Conservation (phyloP, 2,329 filamentous ascomycete species). For the Fusarium annulatum region DNA sequence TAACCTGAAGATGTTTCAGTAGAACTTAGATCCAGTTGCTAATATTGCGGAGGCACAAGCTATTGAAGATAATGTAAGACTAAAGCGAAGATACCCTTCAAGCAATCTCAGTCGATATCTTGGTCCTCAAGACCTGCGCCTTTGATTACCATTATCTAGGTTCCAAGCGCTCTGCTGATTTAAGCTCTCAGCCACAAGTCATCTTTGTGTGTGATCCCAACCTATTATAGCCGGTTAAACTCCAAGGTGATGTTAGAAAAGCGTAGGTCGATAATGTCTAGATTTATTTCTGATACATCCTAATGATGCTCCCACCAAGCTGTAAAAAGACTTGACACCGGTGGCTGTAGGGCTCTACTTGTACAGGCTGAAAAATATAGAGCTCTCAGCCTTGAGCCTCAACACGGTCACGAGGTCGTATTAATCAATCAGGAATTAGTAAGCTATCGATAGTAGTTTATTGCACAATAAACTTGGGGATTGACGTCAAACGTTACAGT, state of each 20-base stretch:
- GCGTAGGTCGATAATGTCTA: too few relatives aligned
- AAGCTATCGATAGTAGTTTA: rapidly evolving
- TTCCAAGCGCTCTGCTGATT: too few relatives aligned
- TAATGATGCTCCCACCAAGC: rapidly evolving
- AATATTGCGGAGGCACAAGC: neutral
- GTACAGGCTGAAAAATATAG: too few relatives aligned
- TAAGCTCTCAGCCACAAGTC: too few relatives aligned
- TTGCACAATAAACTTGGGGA: conserved; percentile 4
- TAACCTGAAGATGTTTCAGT: neutral
- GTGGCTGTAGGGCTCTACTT: rapidly evolving
- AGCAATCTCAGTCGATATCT: rapidly evolving
- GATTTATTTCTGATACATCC: too few relatives aligned
- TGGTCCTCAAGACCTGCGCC: neutral
- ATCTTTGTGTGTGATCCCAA: neutral
- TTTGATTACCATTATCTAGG: rapidly evolving
- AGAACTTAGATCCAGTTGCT: rapidly evolving
- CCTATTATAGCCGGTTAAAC: too few relatives aligned
- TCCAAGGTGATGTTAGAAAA: too few relatives aligned
- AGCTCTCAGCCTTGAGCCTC: rapidly evolving
- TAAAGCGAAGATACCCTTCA: neutral
- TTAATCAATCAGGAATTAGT: neutral
- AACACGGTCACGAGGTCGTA: rapidly evolving
- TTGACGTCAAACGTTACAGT: conserved; percentile 15
- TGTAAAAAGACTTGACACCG: rapidly evolving
- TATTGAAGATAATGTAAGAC: too few relatives aligned